Base-by-base conservation (phyloP, 352 stramenopile species). In the Pythium myriotylum region DNA sequence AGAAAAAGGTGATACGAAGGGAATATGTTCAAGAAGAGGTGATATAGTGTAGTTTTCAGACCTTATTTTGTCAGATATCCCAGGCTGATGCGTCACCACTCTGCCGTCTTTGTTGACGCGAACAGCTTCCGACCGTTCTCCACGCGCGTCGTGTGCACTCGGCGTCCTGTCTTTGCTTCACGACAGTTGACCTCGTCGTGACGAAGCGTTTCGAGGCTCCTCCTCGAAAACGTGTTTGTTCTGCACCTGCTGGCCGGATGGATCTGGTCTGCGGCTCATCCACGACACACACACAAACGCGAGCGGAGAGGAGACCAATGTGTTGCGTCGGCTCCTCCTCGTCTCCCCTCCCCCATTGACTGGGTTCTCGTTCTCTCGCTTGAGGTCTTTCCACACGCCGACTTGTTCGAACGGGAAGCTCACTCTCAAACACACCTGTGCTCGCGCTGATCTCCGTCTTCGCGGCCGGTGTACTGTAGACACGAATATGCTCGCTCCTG, bases 341-440 rank as follows among this genome's bases (percentile, higher is more conserved):
- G 37, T 40, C 8, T 40, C 33, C 8, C 13, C 4, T 14, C 3
- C 37, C 5, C 37, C 37, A 16, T 20, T 43, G 4, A 14, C 37
- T 43, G 37, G 37, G 17, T 43, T 43, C n/a, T 20, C 13, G 37
- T 20, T 43, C 13, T 20, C 37, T 17, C 37, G 17, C 33, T 40
- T 20, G 17, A 20, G 37, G 37, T 20, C n/a, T 43, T 19, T 43
- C 37, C 37, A 43, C 37, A 16, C 37, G 37, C 17, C n/a, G 7
- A 20, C 37, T 43, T 43, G 37, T 14, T 43, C 37, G 37, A 43
- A 20, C 17, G 37, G n/a, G 42, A 46, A 26, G 17, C 32, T 46
- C 49, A 56, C 35, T 56, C 49, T 56, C 22, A 33, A 56, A 56
- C 49, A 33, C 35, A 33, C 49, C 6, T 22, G 12, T 23, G 35